These are phyloP conservation scores for Pythium aristosporum DNA, from an alignment of 352 stramenopile species.

Conservation along the genomic window DNA sequence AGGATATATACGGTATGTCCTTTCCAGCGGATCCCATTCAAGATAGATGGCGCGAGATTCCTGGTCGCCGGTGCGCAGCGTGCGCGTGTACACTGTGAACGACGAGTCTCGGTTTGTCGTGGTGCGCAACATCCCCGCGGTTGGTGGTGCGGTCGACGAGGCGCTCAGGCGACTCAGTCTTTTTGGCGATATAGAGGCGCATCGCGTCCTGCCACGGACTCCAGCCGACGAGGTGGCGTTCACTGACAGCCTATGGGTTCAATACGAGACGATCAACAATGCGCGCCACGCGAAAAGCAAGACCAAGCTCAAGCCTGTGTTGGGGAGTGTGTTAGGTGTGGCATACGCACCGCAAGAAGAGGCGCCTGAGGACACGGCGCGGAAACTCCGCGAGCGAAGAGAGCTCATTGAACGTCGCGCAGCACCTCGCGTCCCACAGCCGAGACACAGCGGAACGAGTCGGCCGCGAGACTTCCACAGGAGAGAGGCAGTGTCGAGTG, in stretches of 20 bases:
- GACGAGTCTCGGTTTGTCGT: conserved; percentile 37
- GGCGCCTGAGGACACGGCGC: conserved; percentile 50
- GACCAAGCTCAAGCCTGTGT: conserved; percentile 62
- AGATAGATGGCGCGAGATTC: neutral
- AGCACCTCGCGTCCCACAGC: conserved; percentile 3
- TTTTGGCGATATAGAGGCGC: conserved; percentile 29
- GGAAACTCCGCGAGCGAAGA: conserved; percentile 59
- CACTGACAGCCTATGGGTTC: conserved; percentile 62
- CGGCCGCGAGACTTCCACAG: neutral
- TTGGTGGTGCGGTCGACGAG: conserved; percentile 24
- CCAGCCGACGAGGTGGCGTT: conserved; percentile 27
- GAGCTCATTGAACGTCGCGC: conserved; percentile 47
- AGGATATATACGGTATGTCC: neutral
- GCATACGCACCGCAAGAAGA: conserved; percentile 68
- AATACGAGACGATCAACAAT: conserved; percentile 79
- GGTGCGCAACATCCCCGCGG: conserved; percentile 34
- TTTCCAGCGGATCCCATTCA: neutral
- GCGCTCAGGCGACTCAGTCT: conserved; percentile 27
- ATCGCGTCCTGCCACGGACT: conserved; percentile 22
- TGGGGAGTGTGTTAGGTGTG: conserved; percentile 58
- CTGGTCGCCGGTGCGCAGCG: conserved; percentile 4
- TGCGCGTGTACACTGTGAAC: conserved; percentile 42
- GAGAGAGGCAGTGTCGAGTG: neutral
- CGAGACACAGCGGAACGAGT: neutral
- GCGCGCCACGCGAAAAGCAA: conserved; percentile 65